Evolutionary conservation across 805 yeast species (phyloP).

Genomic region (Alloascoidea hylecoeti): DNA sequence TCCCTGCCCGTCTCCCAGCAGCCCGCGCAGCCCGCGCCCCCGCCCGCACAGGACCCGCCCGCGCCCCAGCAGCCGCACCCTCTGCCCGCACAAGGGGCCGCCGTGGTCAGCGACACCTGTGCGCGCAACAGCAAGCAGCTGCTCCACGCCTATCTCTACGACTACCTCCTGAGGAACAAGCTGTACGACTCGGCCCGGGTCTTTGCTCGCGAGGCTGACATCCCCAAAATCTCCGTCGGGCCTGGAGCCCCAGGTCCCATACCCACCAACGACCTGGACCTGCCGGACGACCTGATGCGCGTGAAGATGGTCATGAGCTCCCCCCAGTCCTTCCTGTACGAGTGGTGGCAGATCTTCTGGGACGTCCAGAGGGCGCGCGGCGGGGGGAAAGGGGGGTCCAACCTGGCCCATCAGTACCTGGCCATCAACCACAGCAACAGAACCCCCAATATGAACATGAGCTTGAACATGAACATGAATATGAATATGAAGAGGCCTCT

Average conservation of each 20-base stretch:
- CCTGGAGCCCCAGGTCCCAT: slow-evolving; percentile 1
- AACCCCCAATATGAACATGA: no score
- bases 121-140: slow-evolving; percentile 32
- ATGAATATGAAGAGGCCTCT: no score
- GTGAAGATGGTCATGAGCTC: background rate
- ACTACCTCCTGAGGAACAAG: slow-evolving; percentile 65
- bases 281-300: background rate
- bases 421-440: slow-evolving; percentile 13
- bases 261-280: background rate
- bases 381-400: background rate
- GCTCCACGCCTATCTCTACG: slow-evolving; percentile 76
- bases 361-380: background rate
- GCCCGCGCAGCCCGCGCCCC: no score
- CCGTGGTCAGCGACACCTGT: slow-evolving; percentile 25
- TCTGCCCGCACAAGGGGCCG: slow-evolving; percentile 13
- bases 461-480: no score
- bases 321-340: background rate
- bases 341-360: slow-evolving; percentile 1
- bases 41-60: no score
- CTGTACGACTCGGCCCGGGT: slow-evolving; percentile 58
- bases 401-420: slow-evolving; percentile 15
- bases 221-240: slow-evolving; percentile 25
- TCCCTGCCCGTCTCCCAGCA: no score
- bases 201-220: slow-evolving; percentile 66
- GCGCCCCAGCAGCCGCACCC: slow-evolving; percentile 7